Conservation (phyloP, 169 alveolate genomes). For the Babesia caballi region DNA sequence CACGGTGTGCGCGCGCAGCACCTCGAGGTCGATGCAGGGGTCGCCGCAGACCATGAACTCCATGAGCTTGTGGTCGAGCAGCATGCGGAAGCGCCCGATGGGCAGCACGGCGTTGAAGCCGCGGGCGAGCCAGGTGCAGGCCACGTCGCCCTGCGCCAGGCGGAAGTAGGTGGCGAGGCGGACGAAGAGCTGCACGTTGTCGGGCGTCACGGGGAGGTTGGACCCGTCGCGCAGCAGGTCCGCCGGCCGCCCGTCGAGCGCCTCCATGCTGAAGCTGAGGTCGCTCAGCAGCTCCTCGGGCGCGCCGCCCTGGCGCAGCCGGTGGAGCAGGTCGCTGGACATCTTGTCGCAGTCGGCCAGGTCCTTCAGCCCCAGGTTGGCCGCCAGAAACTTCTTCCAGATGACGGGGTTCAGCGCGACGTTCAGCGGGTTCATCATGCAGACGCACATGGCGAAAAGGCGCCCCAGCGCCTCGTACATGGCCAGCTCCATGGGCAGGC, state of each 20-base stretch:
- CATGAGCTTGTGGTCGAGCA: conserved; percentile 76
- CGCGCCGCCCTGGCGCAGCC: conserved; percentile 10
- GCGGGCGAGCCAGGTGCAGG: conserved; percentile 73
- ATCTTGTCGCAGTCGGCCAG: conserved; percentile 58
- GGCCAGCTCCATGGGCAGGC: conserved; percentile 66
- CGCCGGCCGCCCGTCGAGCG: conserved; percentile 33
- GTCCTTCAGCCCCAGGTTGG: conserved; percentile 45
- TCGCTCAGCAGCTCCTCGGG: conserved; percentile 10
- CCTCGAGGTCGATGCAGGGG: conserved; percentile 80
- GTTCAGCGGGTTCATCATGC: conserved; percentile 83
- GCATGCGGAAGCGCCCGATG: conserved; percentile 84
- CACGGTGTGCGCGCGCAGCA: conserved; percentile 82
- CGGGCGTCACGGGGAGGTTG: conserved; percentile 72
- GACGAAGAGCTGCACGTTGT: conserved; percentile 77
- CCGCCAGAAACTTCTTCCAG: conserved; percentile 83
- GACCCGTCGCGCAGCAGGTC: conserved; percentile 71
- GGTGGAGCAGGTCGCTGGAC: conserved; percentile 35
- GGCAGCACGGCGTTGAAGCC: conserved; percentile 88
- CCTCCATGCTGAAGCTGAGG: conserved; percentile 40
- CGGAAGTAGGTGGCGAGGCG: conserved; percentile 80
- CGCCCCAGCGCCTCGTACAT: conserved; percentile 89
- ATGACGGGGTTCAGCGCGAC: conserved; percentile 83
- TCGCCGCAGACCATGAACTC: conserved; percentile 89
- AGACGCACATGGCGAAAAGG: conserved; percentile 85
- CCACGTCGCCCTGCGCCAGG: conserved; percentile 79